These are phyloP conservation scores for Skeletonema costatum DNA, from an alignment of 108 stramenopile genomes.

Conservation along the genomic window DNA sequence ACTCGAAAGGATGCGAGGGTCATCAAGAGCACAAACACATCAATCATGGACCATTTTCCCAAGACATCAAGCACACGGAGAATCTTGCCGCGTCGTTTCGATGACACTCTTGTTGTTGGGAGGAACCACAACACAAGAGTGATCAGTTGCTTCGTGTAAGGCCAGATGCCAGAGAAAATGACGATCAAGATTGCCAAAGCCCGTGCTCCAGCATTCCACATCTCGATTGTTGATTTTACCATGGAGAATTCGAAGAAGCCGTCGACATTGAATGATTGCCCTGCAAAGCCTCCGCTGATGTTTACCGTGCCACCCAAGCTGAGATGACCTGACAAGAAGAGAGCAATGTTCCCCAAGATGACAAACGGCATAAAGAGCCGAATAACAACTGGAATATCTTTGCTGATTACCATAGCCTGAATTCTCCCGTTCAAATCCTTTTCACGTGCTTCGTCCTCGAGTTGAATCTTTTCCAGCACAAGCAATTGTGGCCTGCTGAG, in stretches of 20 bases:
- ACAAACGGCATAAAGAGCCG: conserved; percentile 60
- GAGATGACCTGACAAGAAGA: conserved; percentile 79
- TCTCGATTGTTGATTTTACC: conserved; percentile 70
- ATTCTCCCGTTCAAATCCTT: conserved; percentile 49
- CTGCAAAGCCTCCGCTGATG: conserved; percentile 62
- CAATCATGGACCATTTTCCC: conserved; percentile 67
- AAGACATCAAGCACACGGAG: conserved; percentile 77
- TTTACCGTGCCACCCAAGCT: conserved; percentile 70
- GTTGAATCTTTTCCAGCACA: conserved; percentile 28
- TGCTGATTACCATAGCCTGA: conserved; percentile 53
- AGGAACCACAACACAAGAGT: conserved; percentile 73
- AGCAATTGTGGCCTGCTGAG: conserved; percentile 39
- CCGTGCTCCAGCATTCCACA: conserved; percentile 69
- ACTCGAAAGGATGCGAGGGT: conserved; percentile 72
- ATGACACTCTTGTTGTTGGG: conserved; percentile 53
- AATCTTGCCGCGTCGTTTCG: conserved; percentile 55
- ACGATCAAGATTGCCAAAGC: conserved; percentile 69
- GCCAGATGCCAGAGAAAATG: conserved; percentile 82
- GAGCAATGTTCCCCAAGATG: conserved; percentile 71
- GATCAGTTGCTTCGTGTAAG: conserved; percentile 78
- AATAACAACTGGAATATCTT: conserved; percentile 48
- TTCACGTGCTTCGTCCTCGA: conserved; percentile 25
- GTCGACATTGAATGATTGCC: conserved; percentile 52
- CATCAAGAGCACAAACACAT: conserved; percentile 78
- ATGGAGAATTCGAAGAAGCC: conserved; percentile 76